Evolutionary conservation across 495 filamentous ascomycete species (phyloP).

Genomic region (Hypoxylon subgilvum): DNA sequence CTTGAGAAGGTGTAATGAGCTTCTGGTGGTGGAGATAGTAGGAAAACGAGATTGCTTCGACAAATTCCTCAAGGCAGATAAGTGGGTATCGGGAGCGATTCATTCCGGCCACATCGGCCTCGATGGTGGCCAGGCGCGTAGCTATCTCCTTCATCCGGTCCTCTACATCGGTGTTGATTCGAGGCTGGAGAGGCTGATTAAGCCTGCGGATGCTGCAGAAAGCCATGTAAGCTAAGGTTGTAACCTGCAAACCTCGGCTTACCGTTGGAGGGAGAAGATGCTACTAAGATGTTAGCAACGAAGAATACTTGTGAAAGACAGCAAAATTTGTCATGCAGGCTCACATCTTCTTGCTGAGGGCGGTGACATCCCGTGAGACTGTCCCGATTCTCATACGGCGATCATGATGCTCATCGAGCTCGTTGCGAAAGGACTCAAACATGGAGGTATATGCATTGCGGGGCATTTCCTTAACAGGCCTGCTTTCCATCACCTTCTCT

Average conservation of each 20-base stretch:
- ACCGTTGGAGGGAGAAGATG: constrained; percentile 94
- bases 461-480: constrained; percentile 40
- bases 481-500: constrained; percentile 46
- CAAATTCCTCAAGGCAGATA: constrained; percentile 86
- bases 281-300: constrained; percentile 50
- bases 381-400: constrained; percentile 89
- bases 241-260: constrained; percentile 22
- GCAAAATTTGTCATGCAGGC: constrained; percentile 9
- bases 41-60: constrained; percentile 82
- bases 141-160: constrained; percentile 69
- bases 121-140: constrained; percentile 67
- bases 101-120: constrained; percentile 73
- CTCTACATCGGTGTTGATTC: constrained; percentile 68
- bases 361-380: constrained; percentile 87
- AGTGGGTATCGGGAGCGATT: constrained; percentile 90
- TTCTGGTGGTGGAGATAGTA: constrained; percentile 83
- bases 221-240: constrained; percentile 17
- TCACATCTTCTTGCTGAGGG: constrained; percentile 95
- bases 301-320: neutral
- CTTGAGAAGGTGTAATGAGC: constrained; percentile 69
- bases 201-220: constrained; percentile 65
- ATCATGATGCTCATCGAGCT: constrained; percentile 94
- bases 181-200: constrained; percentile 65
- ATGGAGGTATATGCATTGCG: constrained; percentile 69
- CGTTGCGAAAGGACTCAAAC: constrained; percentile 82